Evolutionary conservation across 805 yeast species (phyloP).

Genomic region (Starmerella potacharoeniae): DNA sequence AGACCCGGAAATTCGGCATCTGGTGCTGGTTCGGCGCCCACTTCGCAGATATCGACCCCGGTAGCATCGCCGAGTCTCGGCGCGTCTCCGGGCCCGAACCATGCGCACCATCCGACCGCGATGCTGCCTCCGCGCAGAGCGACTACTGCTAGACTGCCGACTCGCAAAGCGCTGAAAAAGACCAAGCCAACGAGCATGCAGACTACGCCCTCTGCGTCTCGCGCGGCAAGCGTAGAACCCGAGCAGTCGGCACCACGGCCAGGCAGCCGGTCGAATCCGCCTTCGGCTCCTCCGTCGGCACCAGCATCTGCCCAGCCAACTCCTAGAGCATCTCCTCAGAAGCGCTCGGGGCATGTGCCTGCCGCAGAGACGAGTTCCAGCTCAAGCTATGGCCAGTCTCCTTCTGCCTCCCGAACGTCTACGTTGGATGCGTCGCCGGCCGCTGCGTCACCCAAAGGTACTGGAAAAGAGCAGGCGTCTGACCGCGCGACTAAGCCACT

Average conservation of each 20-base stretch:
- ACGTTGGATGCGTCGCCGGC: background rate
- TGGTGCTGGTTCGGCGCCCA: background rate
- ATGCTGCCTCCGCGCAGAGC: constrained; percentile 5
- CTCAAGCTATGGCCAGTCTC: background rate
- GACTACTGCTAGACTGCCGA: constrained; percentile 9
- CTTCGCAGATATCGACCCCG: background rate
- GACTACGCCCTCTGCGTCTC: background rate
- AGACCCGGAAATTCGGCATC: background rate
- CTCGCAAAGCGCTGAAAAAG: constrained; percentile 3
- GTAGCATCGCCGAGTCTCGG: background rate
- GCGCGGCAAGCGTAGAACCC: background rate
- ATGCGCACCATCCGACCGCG: background rate
- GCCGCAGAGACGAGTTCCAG: background rate
- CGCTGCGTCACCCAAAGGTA: background rate
- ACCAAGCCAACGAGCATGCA: background rate
- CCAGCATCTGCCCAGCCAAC: background rate
- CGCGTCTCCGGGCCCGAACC: background rate
- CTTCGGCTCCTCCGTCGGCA: background rate
- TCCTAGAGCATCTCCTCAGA: background rate
- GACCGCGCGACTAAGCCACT: background rate
- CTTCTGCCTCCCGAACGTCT: background rate
- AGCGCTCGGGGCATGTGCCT: background rate
- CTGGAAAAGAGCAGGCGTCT: background rate
- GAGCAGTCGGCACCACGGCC: background rate
- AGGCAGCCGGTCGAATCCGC: background rate